These are phyloP conservation scores for Pyrenula aspistea DNA, from an alignment of 495 filamentous ascomycete genomes.

Conservation along the genomic window DNA sequence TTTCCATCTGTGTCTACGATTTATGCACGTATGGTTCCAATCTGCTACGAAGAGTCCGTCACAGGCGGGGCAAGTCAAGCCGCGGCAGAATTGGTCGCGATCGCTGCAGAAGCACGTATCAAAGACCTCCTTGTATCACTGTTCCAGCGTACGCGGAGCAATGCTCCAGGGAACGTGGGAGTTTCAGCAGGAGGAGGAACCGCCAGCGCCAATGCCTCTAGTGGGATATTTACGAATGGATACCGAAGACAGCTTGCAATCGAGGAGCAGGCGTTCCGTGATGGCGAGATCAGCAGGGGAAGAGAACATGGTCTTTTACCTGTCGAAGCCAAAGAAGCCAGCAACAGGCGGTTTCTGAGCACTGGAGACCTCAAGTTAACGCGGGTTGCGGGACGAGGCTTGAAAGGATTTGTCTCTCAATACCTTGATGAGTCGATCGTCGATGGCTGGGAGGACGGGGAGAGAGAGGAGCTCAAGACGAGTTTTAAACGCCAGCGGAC, in stretches of 20 bases:
- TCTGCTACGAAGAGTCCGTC: constrained; percentile 87
- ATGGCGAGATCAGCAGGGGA: constrained; percentile 58
- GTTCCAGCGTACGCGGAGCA: constrained; percentile 65
- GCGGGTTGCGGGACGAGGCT: constrained; percentile 59
- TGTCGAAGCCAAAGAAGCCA: constrained; percentile 58
- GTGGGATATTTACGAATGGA: constrained; percentile 66
- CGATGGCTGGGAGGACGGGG: constrained; percentile 56
- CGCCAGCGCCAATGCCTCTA: constrained; percentile 13
- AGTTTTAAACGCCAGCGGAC: constrained; percentile 7
- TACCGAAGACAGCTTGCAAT: constrained; percentile 59
- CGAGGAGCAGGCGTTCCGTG: constrained; percentile 56
- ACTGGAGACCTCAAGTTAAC: constrained; percentile 71
- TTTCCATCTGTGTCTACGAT: constrained; percentile 78
- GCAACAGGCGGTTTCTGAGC: constrained; percentile 51
- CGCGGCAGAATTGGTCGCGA: constrained; percentile 75
- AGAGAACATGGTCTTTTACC: constrained; percentile 57
- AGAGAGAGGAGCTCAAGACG: constrained; percentile 31
- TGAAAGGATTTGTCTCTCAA: constrained; percentile 69
- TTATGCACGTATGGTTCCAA: constrained; percentile 76
- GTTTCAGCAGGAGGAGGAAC: constrained; percentile 47
- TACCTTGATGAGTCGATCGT: constrained; percentile 64
- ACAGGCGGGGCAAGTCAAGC: constrained; percentile 56
- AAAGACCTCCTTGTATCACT: constrained; percentile 76
- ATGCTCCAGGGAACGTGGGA: constrained; percentile 52
- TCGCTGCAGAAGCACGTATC: constrained; percentile 82